phyloP scores from a whole-genome alignment of 176 grass and related monocot genomes.

The Lolium perenne region DNA sequence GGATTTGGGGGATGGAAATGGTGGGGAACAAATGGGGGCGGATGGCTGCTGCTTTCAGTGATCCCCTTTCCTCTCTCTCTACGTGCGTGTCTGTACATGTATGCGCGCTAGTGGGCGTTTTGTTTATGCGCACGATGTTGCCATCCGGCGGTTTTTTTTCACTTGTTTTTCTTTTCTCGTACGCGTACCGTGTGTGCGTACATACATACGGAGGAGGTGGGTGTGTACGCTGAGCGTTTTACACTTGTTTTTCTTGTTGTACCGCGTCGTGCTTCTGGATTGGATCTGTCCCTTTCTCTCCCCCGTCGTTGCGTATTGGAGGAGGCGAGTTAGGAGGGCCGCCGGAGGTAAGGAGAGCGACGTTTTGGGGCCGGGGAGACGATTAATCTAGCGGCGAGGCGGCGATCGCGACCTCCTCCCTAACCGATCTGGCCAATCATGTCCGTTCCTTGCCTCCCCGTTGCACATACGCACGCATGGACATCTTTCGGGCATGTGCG shows the following conservation, averaged over 20 bases:
- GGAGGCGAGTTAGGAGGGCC: neutral
- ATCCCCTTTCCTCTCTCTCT: constrained; percentile 25
- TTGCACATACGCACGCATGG: neutral
- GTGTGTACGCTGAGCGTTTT: constrained; percentile 29
- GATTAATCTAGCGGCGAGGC: constrained; percentile 58
- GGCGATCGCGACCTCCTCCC: constrained; percentile 54
- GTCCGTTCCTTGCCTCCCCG: neutral
- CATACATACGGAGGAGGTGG: neutral
- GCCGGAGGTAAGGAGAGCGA: constrained; percentile 24
- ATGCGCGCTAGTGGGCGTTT: constrained; percentile 47
- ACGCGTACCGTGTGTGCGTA: neutral
- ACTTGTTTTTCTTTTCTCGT: neutral
- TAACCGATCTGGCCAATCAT: constrained; percentile 65
- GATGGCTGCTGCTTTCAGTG: constrained; percentile 72
- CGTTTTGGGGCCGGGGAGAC: neutral
- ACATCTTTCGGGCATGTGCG: constrained; percentile 43
- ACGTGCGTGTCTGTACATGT: constrained; percentile 20
- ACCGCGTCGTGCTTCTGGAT: constrained; percentile 3
- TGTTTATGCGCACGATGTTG: constrained; percentile 53
- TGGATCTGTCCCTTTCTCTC: constrained; percentile 34
- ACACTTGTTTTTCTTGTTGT: too few species aligned
- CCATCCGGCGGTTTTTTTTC: too few species aligned
- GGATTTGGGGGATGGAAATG: constrained; percentile 32
- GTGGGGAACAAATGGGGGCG: constrained; percentile 53
- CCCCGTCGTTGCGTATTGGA: constrained; percentile 37